A percentile compares a stretch with the other conserved stretches of the same genome.
Conservation (phyloP, 2,329 filamentous ascomycete species). For the Fusarium tupiense region DNA sequence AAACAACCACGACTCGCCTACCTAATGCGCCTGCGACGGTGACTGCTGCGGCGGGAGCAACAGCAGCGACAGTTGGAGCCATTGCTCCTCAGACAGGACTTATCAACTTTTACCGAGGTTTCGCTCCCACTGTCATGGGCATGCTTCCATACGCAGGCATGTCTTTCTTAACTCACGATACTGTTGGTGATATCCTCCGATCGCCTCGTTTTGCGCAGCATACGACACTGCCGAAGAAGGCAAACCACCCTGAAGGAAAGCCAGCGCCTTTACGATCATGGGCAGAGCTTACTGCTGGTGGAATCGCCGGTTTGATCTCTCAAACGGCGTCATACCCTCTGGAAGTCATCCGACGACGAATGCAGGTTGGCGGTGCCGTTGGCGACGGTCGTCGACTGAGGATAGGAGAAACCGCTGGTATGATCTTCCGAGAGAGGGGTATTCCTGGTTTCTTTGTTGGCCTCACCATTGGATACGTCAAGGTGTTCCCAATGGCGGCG, state of each 20-base stretch:
- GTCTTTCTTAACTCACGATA: conserved; percentile 95
- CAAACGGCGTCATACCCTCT: conserved; percentile 94
- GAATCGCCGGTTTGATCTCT: conserved; percentile 85
- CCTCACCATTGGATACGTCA: conserved; percentile 92
- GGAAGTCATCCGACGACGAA: conserved; percentile 89
- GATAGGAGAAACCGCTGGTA: conserved; percentile 79
- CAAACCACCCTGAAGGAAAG: conserved; percentile 65
- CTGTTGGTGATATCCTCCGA: conserved; percentile 84
- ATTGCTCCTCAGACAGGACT: conserved; percentile 73
- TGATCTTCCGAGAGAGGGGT: conserved; percentile 81
- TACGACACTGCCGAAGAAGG: conserved; percentile 76
- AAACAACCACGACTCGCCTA: conserved; percentile 43
- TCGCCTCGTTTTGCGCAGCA: conserved; percentile 72
- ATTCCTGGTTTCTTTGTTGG: conserved; percentile 89
- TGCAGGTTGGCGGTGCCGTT: conserved; percentile 96
- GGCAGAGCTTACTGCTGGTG: conserved; percentile 87
- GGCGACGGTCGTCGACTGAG: conserved; percentile 84
- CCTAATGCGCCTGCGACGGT: conserved; percentile 41
- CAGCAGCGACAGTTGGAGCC: conserved; percentile 53
- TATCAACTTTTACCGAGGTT: conserved; percentile 94
- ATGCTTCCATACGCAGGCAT: conserved; percentile 98
- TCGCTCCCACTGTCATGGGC: conserved; percentile 86
- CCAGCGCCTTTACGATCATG: conserved; percentile 80
- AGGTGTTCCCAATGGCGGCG: conserved; percentile 90
- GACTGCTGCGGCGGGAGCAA: conserved; percentile 54